phyloP scores from a whole-genome alignment of 352 stramenopile species.

The Aphanomyces stellatus region DNA sequence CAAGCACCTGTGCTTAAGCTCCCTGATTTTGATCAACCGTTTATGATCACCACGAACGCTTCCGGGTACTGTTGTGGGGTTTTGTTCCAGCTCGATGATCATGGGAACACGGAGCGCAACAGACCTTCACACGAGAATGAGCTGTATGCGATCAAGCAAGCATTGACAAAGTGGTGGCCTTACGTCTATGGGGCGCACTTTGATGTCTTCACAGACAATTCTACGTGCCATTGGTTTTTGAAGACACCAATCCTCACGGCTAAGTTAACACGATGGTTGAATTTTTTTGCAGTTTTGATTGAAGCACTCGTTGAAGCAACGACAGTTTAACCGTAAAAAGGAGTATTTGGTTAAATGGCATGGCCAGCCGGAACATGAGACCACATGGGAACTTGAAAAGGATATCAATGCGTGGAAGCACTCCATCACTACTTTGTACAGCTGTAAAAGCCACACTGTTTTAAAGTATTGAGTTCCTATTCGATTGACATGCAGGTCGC shows the following conservation, averaged over 20 bases:
- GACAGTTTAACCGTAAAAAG: too few relatives aligned
- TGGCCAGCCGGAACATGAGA: too few relatives aligned
- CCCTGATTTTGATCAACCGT: slow-evolving; percentile 19
- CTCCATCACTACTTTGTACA: too few relatives aligned
- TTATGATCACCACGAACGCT: slow-evolving; percentile 22
- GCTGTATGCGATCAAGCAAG: slow-evolving; percentile 19
- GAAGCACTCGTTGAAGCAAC: too few relatives aligned
- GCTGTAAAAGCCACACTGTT: too few relatives aligned
- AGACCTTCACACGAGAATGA: slow-evolving; percentile 21
- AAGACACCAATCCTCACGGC: slow-evolving; percentile 12
- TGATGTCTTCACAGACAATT: slow-evolving; percentile 21
- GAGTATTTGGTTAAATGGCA: too few relatives aligned
- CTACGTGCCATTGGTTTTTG: slow-evolving; percentile 9
- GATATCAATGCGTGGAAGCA: too few relatives aligned
- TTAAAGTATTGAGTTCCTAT: too few relatives aligned
- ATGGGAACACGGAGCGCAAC: slow-evolving; percentile 8
- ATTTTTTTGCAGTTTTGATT: slow-evolving; percentile 20
- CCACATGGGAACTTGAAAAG: too few relatives aligned
- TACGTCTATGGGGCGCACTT: slow-evolving; percentile 19
- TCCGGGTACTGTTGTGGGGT: slow-evolving; percentile 1
- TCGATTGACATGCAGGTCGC: too few relatives aligned
- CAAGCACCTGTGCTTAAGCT: slow-evolving; percentile 24
- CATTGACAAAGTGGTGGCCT: slow-evolving; percentile 17
- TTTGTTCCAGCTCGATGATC: slow-evolving; percentile 3
- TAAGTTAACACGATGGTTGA: slow-evolving; percentile 17